Conservation (phyloP, 208 protist genomes). For the Trypanosoma caninum region DNA sequence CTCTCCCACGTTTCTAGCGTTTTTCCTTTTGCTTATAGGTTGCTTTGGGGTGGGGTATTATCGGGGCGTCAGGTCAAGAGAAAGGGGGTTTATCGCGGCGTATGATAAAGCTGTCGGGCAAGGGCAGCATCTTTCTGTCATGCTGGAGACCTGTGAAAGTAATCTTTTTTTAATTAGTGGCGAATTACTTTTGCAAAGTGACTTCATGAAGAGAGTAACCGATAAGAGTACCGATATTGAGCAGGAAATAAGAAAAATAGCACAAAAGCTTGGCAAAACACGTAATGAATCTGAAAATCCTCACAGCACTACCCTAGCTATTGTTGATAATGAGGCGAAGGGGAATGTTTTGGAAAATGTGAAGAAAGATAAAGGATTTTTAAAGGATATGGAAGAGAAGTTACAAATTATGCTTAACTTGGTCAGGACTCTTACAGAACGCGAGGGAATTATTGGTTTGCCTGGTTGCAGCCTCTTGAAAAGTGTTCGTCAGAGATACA, state of each 20-base stretch:
- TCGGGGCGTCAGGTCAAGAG: slow-evolving; percentile 23
- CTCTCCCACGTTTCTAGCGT: slow-evolving; percentile 24
- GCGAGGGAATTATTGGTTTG: slow-evolving; percentile 16
- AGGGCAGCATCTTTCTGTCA: background rate
- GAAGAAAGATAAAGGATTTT: too few relatives aligned
- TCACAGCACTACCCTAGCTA: background rate
- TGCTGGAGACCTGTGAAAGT: background rate
- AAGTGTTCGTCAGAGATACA: background rate
- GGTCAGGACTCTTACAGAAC: slow-evolving; percentile 13
- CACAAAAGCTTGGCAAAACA: background rate
- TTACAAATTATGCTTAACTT: background rate
- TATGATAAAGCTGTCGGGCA: background rate
- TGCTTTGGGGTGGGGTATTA: slow-evolving; percentile 40
- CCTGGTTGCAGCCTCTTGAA: background rate
- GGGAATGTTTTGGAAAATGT: background rate
- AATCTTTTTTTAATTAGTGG: background rate
- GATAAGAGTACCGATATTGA: background rate
- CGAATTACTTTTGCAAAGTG: background rate
- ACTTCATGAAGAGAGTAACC: background rate
- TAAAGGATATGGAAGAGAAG: slow-evolving; percentile 9
- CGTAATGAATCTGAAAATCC: slow-evolving; percentile 6
- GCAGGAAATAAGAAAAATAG: background rate
- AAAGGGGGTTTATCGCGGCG: slow-evolving; percentile 11
- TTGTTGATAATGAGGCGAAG: background rate
- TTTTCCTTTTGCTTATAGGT: slow-evolving; percentile 25